Evolutionary conservation across 192 early-diverging fungal species (phyloP), one percentile per base, ranked within the genome.

Genomic region (Backusella australiensis): DNA sequence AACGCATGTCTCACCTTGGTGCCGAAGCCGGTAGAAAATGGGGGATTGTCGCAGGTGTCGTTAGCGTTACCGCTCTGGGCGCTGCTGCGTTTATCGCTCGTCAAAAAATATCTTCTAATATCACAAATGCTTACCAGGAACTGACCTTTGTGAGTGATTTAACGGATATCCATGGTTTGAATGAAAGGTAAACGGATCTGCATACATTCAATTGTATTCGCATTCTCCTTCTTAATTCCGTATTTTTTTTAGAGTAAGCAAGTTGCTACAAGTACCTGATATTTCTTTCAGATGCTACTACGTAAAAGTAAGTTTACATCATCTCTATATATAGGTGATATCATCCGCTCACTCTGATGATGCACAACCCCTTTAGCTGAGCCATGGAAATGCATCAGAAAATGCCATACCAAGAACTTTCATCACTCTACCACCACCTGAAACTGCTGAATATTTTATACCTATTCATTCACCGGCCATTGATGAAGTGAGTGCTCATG

Each of bases 131-230:
- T 1, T 81, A 74, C 38, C 80, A 82, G 8, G 84, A 89, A 49
- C 29, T 89, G 4, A 78, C 87, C 71, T 89, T 84, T 80, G 85
- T 89, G 29, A 80, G 85, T 46, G 82, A 78, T 23, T 81, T 89
- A 38, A 80, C 76, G 67, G 79, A 86, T 66, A 53, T 12, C 34
- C 9, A 73, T 23, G 83, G 82, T 56, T 82, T 81, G 7, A 66
- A 65, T 38, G 46, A 82, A 72, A 84, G 88, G 88, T 85, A 32
- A 32, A 82, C 19, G 6, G 17, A 6, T 38, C 8, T 41, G 34
- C 53, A 19, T 39, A 76, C 6, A 39, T 0, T 39, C 38, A 36
- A 6, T 21, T 41, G 36, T 41, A 19, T 14, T 42, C 3, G 32
- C 11, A 69, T 8, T 39, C 26, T 41, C 12, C 2, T 34, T 26